A percentile compares a stretch with the other conserved stretches of the same genome.
These are phyloP conservation scores for Eutrema japonicum DNA, from an alignment of 345 rosid species.

Conservation along the genomic window DNA sequence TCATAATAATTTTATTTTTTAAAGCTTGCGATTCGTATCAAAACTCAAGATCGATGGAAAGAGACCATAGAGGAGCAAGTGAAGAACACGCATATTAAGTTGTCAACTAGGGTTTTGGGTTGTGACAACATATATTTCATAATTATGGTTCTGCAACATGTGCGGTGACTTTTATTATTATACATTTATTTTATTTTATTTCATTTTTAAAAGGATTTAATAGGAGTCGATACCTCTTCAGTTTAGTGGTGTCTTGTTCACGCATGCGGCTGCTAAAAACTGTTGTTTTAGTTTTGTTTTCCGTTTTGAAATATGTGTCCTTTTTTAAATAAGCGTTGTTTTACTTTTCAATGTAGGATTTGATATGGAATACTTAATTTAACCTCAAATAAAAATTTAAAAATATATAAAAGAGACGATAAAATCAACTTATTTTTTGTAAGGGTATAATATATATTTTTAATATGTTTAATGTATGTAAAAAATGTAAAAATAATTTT, in stretches of 20 bases:
- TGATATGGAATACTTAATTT: neutral
- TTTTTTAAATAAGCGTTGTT: too few relatives aligned
- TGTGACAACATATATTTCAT: conserved; percentile 20
- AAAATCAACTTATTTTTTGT: too few relatives aligned
- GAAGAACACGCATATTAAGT: conserved; percentile 6
- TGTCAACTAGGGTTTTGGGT: conserved; percentile 26
- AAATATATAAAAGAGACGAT: too few relatives aligned
- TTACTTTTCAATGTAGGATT: neutral
- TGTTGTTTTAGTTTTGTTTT: too few relatives aligned
- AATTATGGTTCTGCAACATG: conserved; percentile 29
- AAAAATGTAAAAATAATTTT: too few relatives aligned
- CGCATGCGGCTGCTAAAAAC: conserved; percentile 38
- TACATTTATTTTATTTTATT: conserved; percentile 14
- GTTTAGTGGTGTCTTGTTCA: conserved; percentile 42
- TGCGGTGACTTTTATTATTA: conserved; percentile 26
- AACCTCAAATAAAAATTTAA: neutral
- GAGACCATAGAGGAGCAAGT: conserved; percentile 25
- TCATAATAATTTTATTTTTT: neutral
- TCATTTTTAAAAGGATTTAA: neutral
- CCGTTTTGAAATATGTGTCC: too few relatives aligned
- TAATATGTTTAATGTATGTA: too few relatives aligned
- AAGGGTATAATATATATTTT: too few relatives aligned
- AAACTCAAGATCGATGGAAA: conserved; percentile 18
- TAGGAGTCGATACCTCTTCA: conserved; percentile 20
- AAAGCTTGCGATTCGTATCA: neutral